Conservation (phyloP, 1,284 basidiomycete genomes). For the Papiliotrema nemorosa region DNA sequence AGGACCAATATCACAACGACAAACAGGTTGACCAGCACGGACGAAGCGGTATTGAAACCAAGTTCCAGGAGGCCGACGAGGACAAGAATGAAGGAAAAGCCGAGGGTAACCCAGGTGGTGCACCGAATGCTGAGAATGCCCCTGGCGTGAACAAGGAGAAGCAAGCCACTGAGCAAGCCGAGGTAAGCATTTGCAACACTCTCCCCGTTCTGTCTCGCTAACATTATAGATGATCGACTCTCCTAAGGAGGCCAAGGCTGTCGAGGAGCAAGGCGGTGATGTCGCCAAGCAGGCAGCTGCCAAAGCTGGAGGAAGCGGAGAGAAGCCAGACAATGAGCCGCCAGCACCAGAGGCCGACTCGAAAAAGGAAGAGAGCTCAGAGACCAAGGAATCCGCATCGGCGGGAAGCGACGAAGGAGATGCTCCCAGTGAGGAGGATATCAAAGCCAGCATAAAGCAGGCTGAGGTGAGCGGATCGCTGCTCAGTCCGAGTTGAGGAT, state of each 20-base stretch:
- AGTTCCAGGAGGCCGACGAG: not conserved
- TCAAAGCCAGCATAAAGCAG: slow-evolving; percentile 19
- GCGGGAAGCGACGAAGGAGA: slow-evolving; percentile 9
- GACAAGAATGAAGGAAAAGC: slow-evolving; percentile 1
- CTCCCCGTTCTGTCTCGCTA: not conserved
- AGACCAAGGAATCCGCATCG: not conserved
- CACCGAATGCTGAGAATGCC: slow-evolving; percentile 1
- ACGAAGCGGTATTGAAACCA: not conserved
- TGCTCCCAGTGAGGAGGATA: slow-evolving; percentile 11
- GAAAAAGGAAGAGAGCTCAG: slow-evolving; percentile 1
- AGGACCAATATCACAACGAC: not conserved
- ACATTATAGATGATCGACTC: not conserved
- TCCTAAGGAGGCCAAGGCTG: not conserved
- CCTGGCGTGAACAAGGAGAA: slow-evolving; percentile 4
- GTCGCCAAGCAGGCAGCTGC: not conserved
- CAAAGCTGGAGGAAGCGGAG: not conserved
- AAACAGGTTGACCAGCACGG: slow-evolving; percentile 3
- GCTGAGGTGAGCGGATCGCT: slow-evolving; percentile 24
- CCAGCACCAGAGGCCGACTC: too few species aligned
- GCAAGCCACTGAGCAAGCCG: slow-evolving; percentile 1
- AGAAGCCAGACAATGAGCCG: not conserved
- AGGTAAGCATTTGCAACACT: not conserved
- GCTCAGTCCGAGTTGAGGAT: not conserved
- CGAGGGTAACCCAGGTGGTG: slow-evolving; percentile 1
- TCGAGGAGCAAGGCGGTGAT: not conserved